A percentile compares a stretch with the other conserved stretches of the same genome.
These are phyloP conservation scores for Aureobasidium melanogenum DNA, from an alignment of 2,329 filamentous ascomycete genomes.

Conservation along the genomic window DNA sequence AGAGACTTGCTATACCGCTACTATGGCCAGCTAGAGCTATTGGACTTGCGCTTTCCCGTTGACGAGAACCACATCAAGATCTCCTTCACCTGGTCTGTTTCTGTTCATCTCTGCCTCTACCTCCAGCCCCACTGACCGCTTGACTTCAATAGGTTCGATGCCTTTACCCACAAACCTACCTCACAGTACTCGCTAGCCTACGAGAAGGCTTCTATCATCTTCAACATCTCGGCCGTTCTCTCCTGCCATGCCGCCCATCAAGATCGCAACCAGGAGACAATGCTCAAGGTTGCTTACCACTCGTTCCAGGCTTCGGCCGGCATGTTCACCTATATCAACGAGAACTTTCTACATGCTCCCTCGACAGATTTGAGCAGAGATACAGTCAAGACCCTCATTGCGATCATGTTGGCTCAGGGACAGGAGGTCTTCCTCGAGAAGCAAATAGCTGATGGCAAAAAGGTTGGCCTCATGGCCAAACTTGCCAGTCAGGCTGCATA, in stretches of 20 bases:
- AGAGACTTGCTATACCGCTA: conserved; percentile 92
- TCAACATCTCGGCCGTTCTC: conserved; percentile 95
- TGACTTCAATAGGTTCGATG: conserved; percentile 71
- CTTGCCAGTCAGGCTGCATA: conserved; percentile 84
- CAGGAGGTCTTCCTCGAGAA: conserved; percentile 98
- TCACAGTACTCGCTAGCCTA: conserved; percentile 94
- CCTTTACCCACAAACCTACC: conserved; percentile 98
- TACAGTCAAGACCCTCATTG: conserved; percentile 89
- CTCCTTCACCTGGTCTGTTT: conserved; percentile 81
- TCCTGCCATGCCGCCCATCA: conserved; percentile 93
- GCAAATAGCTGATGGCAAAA: conserved; percentile 86
- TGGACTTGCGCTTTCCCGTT: conserved; percentile 91
- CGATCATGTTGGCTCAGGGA: conserved; percentile 86
- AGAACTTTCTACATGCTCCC: conserved; percentile 95
- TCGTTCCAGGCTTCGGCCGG: conserved; percentile 96
- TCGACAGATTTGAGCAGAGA: conserved; percentile 93
- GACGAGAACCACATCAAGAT: conserved; percentile 99
- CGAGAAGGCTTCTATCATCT: conserved; percentile 98
- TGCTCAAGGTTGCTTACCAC: conserved; percentile 93
- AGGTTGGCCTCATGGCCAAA: conserved; percentile 83
- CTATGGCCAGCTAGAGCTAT: conserved; percentile 90
- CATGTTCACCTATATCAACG: conserved; percentile 99
- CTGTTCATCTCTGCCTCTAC: background rate
- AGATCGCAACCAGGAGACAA: conserved; percentile 82
- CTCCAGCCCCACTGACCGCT: background rate